Evolutionary conservation across 176 grass and related monocot species (phyloP), one percentile per base, ranked within the genome.

Genomic region (Lolium perenne): DNA sequence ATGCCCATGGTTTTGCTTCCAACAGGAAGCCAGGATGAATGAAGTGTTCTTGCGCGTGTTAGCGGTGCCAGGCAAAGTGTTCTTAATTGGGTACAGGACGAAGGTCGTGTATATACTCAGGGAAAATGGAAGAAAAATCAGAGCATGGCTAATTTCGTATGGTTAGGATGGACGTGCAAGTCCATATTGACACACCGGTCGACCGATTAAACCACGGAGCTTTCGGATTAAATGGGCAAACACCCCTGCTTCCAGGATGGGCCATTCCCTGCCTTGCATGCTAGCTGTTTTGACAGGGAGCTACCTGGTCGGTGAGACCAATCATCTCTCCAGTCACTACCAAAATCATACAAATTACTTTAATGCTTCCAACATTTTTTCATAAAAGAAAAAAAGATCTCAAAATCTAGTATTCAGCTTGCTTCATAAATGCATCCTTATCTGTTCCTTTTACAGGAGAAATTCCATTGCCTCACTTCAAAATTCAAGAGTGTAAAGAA

Each of bases 1-100:
- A 83, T 45, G 4, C 95, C 95, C 95, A 97, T 94, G 73, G 29
- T 87, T 26, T 26, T 26, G n/a, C 8, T 74, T 60, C 48, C 23
- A 64, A 73, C 49, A 57, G 3, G 59, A 63, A 38, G 17, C 25
- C 2, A 35, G 32, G 32, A 35, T 35, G 1, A 35, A 3, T 35
- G 32, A 35, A 35, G 32, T 35, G 23, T 67, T 25, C 60, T 35
- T 55, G 47, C 8, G 40, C 60, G 17, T 58, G 11, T 38, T 43
- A 77, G 77, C 14, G 45, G 35, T 2, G 51, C 23, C 4, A 41
- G 14, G 14, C n/a, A 8, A 57, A 66, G 59, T 54, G 29, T 35
- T 85, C n/a, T 38, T 35, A 35, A 3, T 35, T 58, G 49, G n/a
- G 35, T 58, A 16, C 15, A 45, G 63, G 70, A 58, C 25, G 13